A percentile compares a stretch with the other conserved stretches of the same genome.
Conservation (phyloP, 352 stramenopile genomes). For the Poterioochromonas sp. region DNA sequence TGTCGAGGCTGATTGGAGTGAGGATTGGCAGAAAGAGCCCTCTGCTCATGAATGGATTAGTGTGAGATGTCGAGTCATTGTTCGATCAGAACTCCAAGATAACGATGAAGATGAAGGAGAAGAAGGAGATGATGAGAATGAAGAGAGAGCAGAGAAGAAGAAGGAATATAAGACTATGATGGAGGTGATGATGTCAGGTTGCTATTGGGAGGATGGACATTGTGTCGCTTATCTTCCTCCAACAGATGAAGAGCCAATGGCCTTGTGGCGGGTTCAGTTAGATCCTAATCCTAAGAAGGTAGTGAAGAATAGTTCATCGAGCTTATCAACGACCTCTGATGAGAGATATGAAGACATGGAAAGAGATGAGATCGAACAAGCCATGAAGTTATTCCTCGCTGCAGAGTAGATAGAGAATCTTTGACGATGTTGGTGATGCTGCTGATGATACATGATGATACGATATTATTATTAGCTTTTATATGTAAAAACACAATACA, state of each 20-base stretch:
- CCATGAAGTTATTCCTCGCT: no score
- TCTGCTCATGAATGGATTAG: not conserved
- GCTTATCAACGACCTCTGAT: not conserved
- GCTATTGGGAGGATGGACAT: constrained; percentile 17
- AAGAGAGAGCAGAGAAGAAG: not conserved
- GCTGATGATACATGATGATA: no score
- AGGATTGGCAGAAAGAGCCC: not conserved
- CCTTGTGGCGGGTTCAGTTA: not conserved
- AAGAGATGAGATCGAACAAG: not conserved
- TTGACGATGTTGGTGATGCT: no score
- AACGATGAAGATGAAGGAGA: not conserved
- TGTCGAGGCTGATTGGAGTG: no score
- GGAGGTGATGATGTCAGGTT: not conserved
- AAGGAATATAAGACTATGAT: no score
- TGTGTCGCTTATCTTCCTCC: constrained; percentile 6
- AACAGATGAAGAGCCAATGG: constrained; percentile 20
- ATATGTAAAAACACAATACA: no score
- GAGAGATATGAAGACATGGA: not conserved
- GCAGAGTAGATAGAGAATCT: no score
- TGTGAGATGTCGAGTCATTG: not conserved
- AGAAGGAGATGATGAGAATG: not conserved
- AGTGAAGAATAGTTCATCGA: not conserved
- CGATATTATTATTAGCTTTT: no score
- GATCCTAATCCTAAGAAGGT: not conserved
- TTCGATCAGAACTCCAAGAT: no score